These are phyloP conservation scores for Dothistroma pini DNA, from an alignment of 2,329 filamentous ascomycete species.

Conservation along the genomic window DNA sequence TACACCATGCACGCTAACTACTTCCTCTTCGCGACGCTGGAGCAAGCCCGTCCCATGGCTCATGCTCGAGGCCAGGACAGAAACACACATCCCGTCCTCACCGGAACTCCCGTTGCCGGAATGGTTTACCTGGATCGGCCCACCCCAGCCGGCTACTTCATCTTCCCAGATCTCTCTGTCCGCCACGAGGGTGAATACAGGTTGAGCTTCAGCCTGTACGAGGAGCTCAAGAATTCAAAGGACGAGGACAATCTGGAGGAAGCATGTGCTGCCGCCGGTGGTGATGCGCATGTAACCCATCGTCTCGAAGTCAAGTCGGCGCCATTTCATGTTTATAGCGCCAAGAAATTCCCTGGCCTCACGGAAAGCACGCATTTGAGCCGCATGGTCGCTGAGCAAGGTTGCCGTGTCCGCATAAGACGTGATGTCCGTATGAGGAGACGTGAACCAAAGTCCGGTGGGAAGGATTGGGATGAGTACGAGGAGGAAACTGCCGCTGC, in stretches of 20 bases:
- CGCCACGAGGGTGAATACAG: conserved; percentile 91
- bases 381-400: conserved; percentile 90
- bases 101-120: conserved; percentile 89
- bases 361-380: conserved; percentile 85
- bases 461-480: conserved; percentile 65
- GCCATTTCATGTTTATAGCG: conserved; percentile 86
- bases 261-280: conserved; percentile 38
- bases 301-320: conserved; percentile 85
- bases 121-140: conserved; percentile 95
- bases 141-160: conserved; percentile 77
- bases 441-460: conserved; percentile 65
- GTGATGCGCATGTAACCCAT: conserved; percentile 67
- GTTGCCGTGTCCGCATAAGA: conserved; percentile 91
- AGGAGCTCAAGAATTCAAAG: conserved; percentile 81
- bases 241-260: conserved; percentile 62
- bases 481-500: conserved; percentile 52
- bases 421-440: conserved; percentile 91
- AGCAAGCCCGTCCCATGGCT: conserved; percentile 78
- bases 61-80: conserved; percentile 68
- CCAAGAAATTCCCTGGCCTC: conserved; percentile 96
- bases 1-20: conserved; percentile 95
- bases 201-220: conserved; percentile 89
- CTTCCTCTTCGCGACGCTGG: conserved; percentile 91
- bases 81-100: conserved; percentile 76
- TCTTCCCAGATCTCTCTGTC: conserved; percentile 95